Conservation (phyloP, 2,329 filamentous ascomycete species). For the Podosphaera xanthii region DNA sequence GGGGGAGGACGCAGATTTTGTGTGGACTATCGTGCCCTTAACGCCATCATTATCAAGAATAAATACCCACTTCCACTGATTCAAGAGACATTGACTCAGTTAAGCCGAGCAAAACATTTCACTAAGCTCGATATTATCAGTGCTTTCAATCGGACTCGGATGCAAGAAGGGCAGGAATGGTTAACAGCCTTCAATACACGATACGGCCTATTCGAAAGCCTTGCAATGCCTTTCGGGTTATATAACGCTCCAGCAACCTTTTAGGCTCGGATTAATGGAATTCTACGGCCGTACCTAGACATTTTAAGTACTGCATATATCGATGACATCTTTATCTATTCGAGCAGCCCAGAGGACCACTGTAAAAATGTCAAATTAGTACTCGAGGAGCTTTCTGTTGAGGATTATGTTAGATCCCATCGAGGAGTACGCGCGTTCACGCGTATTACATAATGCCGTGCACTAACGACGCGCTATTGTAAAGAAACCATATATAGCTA, state of each 20-base stretch:
- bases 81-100: neutral
- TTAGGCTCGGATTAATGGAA: neutral
- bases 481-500: no score
- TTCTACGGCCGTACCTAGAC: neutral
- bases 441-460: no score
- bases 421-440: no score
- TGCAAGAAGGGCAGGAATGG: neutral
- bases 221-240: constrained; percentile 1
- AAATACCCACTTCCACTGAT: neutral
- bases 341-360: neutral
- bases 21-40: no score
- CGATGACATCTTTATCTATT: neutral
- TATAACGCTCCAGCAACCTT: neutral
- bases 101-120: neutral
- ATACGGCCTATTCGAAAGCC: neutral
- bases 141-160: neutral
- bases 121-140: neutral
- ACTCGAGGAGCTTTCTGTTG: neutral
- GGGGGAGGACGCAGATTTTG: no score
- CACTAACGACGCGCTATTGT: no score
- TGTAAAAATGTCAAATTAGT: neutral
- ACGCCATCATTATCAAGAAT: neutral
- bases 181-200: neutral
- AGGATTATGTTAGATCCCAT: no score
- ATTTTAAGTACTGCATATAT: neutral